These are phyloP conservation scores for Plasmodium vivax DNA, from an alignment of 169 alveolate genomes.

Conservation along the genomic window DNA sequence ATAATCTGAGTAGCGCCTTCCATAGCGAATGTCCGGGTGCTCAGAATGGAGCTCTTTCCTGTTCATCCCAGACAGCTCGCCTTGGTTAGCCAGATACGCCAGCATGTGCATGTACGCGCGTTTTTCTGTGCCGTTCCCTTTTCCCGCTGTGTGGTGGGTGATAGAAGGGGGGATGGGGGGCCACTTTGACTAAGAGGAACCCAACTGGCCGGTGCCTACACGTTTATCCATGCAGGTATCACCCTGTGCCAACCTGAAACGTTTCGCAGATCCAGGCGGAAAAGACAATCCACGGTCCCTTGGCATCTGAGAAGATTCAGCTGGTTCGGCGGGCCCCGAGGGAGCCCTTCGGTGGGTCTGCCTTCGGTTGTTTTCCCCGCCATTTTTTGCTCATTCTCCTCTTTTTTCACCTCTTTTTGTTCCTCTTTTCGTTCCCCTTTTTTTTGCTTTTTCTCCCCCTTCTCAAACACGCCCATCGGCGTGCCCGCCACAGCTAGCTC, in stretches of 20 bases:
- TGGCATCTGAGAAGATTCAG: constrained; percentile 11
- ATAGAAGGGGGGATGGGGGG: background rate
- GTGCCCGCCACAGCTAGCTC: background rate
- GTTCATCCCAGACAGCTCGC: background rate
- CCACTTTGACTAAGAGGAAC: background rate
- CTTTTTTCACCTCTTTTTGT: background rate
- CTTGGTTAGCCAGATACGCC: constrained; percentile 3
- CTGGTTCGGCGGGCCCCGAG: background rate
- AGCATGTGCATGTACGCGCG: constrained; percentile 5
- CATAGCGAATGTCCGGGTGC: background rate
- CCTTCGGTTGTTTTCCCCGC: background rate
- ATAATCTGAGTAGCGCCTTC: constrained; percentile 5
- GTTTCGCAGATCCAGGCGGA: constrained; percentile 19
- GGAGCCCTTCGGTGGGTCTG: background rate
- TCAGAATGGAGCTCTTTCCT: background rate
- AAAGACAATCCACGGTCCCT: constrained; percentile 1
- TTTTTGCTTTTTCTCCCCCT: background rate
- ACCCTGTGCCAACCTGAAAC: background rate
- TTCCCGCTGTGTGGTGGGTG: background rate
- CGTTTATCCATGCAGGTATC: background rate
- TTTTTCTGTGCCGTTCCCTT: constrained; percentile 10
- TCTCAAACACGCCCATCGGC: background rate
- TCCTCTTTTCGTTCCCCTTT: background rate
- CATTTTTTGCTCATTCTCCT: background rate
- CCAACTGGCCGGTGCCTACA: background rate